Evolutionary conservation across 1,139 yeast species (phyloP).

Genomic region (Insectozyma bohioensis): DNA sequence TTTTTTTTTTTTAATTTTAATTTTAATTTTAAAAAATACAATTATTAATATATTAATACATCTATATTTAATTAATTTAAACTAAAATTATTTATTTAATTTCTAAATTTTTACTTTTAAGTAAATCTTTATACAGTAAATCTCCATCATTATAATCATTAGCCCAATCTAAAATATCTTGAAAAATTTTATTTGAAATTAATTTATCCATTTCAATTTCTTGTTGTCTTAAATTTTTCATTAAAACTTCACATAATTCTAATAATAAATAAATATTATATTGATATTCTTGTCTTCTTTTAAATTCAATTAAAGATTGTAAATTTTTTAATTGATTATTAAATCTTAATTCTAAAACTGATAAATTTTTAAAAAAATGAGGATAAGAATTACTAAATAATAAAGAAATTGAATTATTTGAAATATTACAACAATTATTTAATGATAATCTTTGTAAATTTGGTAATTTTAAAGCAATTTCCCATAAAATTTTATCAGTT

Average conservation of each 20-base stretch:
- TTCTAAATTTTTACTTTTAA: constrained; percentile 16
- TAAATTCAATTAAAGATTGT: constrained; percentile 66
- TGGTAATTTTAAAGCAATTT: constrained; percentile 60
- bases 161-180: constrained; percentile 60
- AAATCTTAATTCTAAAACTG: constrained; percentile 77
- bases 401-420: constrained; percentile 67
- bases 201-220: constrained; percentile 60
- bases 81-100: too few species aligned
- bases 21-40: too few species aligned
- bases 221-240: constrained; percentile 57
- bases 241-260: constrained; percentile 75
- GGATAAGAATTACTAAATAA: constrained; percentile 31
- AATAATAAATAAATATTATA: constrained; percentile 55
- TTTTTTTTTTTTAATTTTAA: too few species aligned
- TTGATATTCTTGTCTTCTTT: constrained; percentile 53
- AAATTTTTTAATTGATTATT: constrained; percentile 58
- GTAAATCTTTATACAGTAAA: constrained; percentile 18
- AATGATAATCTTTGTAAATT: constrained; percentile 67
- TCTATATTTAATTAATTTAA: too few species aligned
- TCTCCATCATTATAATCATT: constrained; percentile 49
- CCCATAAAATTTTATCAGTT: constrained; percentile 79
- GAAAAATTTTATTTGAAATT: constrained; percentile 51
- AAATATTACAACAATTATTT: constrained; percentile 68
- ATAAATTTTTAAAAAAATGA: constrained; percentile 52
- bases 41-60: too few species aligned